Evolutionary conservation across 1,284 basidiomycete genomes (phyloP), one percentile per base, ranked within the genome.

Genomic region (Kalmanozyma brasiliensis): DNA sequence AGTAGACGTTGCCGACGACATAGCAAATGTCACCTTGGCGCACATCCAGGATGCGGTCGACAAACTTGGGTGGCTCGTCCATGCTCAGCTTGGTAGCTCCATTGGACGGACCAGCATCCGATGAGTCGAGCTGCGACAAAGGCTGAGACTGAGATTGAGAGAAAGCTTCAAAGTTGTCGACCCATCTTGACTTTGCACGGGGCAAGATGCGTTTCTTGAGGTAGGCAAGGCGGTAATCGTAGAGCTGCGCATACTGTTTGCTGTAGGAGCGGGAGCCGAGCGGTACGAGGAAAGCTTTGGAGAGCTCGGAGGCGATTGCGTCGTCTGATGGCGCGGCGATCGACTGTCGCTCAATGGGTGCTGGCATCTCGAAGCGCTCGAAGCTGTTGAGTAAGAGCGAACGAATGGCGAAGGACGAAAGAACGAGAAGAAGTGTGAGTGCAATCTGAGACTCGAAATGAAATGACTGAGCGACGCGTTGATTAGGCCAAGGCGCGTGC

Each of bases 1-100:
- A 90, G 83, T 98, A 99, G 2, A 98, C 88, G 0, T 95, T 98
- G 2, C 95, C 95, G 57, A 96, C 86, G 63, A 98, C 88, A 82
- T 91, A 97, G 83, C 92, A 96, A 48, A 95, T 84, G 71, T 91
- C 86, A 0, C 90, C 90, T 74, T 92, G 91, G 46, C 89, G 85
- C 4, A 98, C 89, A 56, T 98, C 94, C 4, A 98, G 87, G 7
- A 98, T 91, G 32, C 94, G 87, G 16, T 90, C 88, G 20, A 96
- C 87, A 34, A 91, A 86, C 8, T 87, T 84, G 0, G 94, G 67
- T 7, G 63, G 65, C 3, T 65, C 59, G n/a, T 56, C 35, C 49
- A 63, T 52, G 22, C 40, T 23, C 20, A 53, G 30, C 20, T 43
- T 48, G 2, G 42, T 38, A 13, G 38, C 44, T 6, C 26, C 26